Conservation (phyloP, 768 basidiomycete species). For the Pisolithus orientalis region DNA sequence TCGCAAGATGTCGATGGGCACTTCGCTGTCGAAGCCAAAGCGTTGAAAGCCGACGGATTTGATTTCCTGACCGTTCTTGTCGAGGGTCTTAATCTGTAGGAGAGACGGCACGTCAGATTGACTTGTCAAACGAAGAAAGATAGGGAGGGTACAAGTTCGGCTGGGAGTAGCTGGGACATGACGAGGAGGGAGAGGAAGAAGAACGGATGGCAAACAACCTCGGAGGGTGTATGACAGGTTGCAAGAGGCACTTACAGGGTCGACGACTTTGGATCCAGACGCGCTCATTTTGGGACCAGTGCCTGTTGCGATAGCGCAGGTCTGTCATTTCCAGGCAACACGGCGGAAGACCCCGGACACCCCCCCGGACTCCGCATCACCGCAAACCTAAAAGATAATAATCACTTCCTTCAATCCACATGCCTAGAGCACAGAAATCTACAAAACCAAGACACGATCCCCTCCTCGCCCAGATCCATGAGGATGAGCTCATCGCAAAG, state of each 20-base stretch:
- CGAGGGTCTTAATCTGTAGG: constrained; percentile 55
- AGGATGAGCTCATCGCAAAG: constrained; percentile 70
- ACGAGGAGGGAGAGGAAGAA: background rate
- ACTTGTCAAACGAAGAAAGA: background rate
- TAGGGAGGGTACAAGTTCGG: constrained; percentile 11
- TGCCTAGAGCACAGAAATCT: constrained; percentile 60
- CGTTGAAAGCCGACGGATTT: constrained; percentile 74
- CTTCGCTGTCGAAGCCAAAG: constrained; percentile 88
- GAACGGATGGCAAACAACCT: background rate
- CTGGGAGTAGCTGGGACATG: constrained; percentile 20
- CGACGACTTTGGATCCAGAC: background rate
- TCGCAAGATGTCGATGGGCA: constrained; percentile 72
- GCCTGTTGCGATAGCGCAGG: too few relatives aligned
- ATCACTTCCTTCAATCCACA: constrained; percentile 25
- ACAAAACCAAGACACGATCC: constrained; percentile 78
- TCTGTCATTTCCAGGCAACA: too few relatives aligned
- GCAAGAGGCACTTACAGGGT: constrained; percentile 2
- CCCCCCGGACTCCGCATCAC: background rate
- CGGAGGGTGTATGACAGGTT: too few relatives aligned
- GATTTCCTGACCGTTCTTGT: constrained; percentile 72
- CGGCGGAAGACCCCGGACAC: too few relatives aligned
- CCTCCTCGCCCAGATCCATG: constrained; percentile 74
- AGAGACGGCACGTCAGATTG: constrained; percentile 5
- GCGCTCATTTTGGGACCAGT: background rate
- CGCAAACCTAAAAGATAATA: background rate